These are phyloP conservation scores for Kockiozyma suomiensis DNA, from an alignment of 805 yeast genomes.

Conservation along the genomic window DNA sequence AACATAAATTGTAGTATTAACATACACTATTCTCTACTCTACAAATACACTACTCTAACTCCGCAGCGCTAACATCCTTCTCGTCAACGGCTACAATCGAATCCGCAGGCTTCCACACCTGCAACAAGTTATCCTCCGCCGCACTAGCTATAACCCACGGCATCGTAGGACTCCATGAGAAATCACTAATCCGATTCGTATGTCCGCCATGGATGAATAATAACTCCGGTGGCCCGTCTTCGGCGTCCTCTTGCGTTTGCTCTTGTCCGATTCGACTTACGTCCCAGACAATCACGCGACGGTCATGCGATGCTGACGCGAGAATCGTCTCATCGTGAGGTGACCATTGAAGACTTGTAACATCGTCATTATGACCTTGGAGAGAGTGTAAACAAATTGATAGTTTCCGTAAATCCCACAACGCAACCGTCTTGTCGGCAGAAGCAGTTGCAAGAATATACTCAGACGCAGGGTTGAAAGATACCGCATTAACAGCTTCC, in stretches of 20 bases:
- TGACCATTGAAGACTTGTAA: constrained; percentile 60
- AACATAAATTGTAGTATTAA: too few species aligned
- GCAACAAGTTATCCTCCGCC: constrained; percentile 75
- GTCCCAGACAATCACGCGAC: constrained; percentile 77
- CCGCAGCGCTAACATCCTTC: constrained; percentile 42
- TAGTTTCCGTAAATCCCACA: constrained; percentile 75
- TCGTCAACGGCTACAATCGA: constrained; percentile 48
- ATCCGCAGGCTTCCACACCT: constrained; percentile 72
- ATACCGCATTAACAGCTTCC: constrained; percentile 68
- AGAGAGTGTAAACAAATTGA: constrained; percentile 61
- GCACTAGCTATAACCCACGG: constrained; percentile 63
- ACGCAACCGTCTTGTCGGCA: constrained; percentile 68
- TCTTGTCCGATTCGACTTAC: constrained; percentile 57
- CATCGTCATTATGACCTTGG: constrained; percentile 63
- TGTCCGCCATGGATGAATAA: constrained; percentile 87
- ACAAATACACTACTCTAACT: constrained; percentile 32
- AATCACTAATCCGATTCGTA: constrained; percentile 65
- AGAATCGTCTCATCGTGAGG: constrained; percentile 54
- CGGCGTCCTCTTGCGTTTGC: constrained; percentile 57
- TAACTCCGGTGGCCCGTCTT: constrained; percentile 74
- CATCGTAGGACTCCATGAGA: constrained; percentile 65
- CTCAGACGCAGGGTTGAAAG: constrained; percentile 59
- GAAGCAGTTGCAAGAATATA: constrained; percentile 74
- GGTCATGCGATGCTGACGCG: constrained; percentile 65
- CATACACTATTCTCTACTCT: not conserved